These are phyloP conservation scores for Apodospora peruviana DNA, from an alignment of 495 filamentous ascomycete genomes.

Conservation along the genomic window DNA sequence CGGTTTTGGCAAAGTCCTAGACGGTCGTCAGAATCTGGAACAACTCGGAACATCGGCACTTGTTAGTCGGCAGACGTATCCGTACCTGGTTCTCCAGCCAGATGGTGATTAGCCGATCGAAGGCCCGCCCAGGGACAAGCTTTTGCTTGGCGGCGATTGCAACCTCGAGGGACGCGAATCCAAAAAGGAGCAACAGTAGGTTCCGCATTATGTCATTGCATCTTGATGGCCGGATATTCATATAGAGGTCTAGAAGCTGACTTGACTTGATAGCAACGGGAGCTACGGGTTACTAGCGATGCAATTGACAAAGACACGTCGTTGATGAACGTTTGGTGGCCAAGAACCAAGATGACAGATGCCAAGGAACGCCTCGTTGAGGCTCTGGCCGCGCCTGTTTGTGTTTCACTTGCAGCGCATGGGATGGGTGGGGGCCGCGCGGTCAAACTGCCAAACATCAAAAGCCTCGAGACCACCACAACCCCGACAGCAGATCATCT, in stretches of 20 bases:
- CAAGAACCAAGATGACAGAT: neutral
- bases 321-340: too few species aligned
- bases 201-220: conserved; percentile 12
- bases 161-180: conserved; percentile 5
- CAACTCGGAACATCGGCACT: neutral
- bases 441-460: too few species aligned
- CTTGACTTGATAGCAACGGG: too few species aligned
- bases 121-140: conserved; percentile 50
- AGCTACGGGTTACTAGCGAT: too few species aligned
- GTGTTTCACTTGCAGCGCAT: neutral
- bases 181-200: conserved; percentile 32
- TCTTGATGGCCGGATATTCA: neutral
- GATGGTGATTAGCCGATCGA: conserved; percentile 62
- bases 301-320: too few species aligned
- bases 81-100: conserved; percentile 65
- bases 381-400: neutral
- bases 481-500: too few species aligned
- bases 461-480: too few species aligned
- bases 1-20: conserved; percentile 53
- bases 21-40: neutral
- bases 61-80: neutral
- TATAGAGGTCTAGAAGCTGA: too few species aligned
- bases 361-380: neutral
- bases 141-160: conserved; percentile 3
- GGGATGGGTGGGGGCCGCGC: too few species aligned